Percentiles rank a stretch among this genome's conserved stretches.
These are phyloP conservation scores for Seiridium cupressi DNA, from an alignment of 2,329 filamentous ascomycete genomes.

Conservation along the genomic window DNA sequence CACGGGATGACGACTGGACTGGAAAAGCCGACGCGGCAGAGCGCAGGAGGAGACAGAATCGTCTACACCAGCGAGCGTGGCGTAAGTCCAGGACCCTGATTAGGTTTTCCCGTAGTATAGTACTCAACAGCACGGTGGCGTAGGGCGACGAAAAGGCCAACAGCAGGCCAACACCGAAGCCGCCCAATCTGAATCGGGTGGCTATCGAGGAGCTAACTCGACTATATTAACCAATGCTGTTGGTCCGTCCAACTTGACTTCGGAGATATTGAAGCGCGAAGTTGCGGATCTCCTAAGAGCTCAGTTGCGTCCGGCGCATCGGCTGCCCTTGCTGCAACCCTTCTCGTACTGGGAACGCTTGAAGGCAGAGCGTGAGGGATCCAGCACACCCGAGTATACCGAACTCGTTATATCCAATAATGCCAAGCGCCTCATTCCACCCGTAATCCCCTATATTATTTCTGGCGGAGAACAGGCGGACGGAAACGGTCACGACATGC, in stretches of 20 bases:
- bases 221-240: too few relatives aligned
- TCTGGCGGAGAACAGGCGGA: background rate
- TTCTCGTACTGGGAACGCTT: constrained; percentile 20
- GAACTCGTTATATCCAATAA: background rate
- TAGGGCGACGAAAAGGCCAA: background rate
- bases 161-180: background rate
- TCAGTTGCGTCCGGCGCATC: background rate
- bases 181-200: too few relatives aligned
- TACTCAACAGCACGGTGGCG: background rate
- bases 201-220: too few relatives aligned
- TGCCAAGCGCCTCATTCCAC: background rate
- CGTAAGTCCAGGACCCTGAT: constrained; percentile 19
- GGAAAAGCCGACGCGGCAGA: constrained; percentile 26
- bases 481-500: background rate
- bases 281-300: background rate
- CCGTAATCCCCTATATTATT: constrained; percentile 1
- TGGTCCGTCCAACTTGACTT: background rate
- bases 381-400: background rate
- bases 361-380: constrained; percentile 5
- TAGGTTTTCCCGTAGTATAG: background rate
- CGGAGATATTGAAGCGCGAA: background rate
- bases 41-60: constrained; percentile 31
- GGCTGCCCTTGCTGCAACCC: constrained; percentile 9
- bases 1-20: constrained; percentile 32
- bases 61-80: constrained; percentile 33